Conservation (phyloP, 805 yeast species). For the Zygosaccharomyces lentus region DNA sequence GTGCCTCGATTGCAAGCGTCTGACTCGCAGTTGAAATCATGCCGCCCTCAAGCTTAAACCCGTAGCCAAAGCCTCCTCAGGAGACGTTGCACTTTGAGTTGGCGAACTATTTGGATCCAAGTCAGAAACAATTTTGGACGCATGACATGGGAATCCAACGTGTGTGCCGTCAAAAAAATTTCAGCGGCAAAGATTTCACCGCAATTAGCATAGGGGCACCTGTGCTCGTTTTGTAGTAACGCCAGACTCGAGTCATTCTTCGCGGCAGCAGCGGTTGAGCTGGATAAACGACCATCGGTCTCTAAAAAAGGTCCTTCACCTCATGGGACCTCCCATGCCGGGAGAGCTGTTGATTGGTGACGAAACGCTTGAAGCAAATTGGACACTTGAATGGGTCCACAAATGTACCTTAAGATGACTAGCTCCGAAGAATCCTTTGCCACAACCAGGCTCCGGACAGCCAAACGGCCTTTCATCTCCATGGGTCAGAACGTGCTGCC, state of each 20-base stretch:
- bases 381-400: slow-evolving; percentile 8
- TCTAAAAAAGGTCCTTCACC: not conserved
- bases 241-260: not conserved
- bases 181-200: not conserved
- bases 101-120: not conserved
- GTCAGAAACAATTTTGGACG: slow-evolving; percentile 5
- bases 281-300: not conserved
- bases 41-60: not conserved
- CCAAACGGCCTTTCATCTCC: too few relatives aligned
- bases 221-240: not conserved
- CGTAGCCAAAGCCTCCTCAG: not conserved
- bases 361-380: slow-evolving; percentile 9
- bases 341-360: slow-evolving; percentile 10
- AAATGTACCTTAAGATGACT: slow-evolving; percentile 9
- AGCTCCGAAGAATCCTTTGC: slow-evolving; percentile 6
- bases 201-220: slow-evolving; percentile 8
- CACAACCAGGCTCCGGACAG: too few relatives aligned
- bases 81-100: not conserved
- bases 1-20: not conserved
- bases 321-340: slow-evolving; percentile 6
- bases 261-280: not conserved
- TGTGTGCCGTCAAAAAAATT: slow-evolving; percentile 5
- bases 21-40: not conserved
- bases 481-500: too few relatives aligned
- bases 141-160: slow-evolving; percentile 7